These are phyloP conservation scores for Petunia axillaris DNA, from an alignment of 257 asterid genomes.

Conservation along the genomic window DNA sequence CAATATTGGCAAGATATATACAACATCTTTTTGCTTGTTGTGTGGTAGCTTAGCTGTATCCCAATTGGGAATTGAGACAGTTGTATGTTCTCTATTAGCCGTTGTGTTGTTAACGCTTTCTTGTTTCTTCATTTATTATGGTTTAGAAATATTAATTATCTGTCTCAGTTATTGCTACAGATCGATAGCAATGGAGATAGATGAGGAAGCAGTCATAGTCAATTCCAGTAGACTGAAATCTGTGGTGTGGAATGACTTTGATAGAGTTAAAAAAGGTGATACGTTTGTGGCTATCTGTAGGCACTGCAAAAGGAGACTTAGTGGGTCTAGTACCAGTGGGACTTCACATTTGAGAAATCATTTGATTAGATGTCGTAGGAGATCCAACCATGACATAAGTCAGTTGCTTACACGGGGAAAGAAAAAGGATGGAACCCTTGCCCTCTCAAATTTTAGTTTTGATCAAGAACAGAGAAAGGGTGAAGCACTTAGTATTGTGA, in stretches of 20 bases:
- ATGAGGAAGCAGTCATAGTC: constrained; percentile 72
- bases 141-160: not conserved
- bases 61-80: constrained; percentile 9
- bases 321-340: constrained; percentile 96
- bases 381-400: constrained; percentile 66
- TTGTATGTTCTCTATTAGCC: not conserved
- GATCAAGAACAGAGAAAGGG: constrained; percentile 48
- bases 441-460: constrained; percentile 49
- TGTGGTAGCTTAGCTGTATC: not conserved
- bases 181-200: constrained; percentile 59
- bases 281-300: constrained; percentile 75
- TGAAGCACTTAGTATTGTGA: constrained; percentile 61
- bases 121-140: constrained; percentile 14
- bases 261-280: constrained; percentile 86
- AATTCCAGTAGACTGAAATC: constrained; percentile 87
- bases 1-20: constrained; percentile 5
- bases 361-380: constrained; percentile 80
- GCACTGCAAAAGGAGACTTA: constrained; percentile 87
- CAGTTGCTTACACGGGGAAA: constrained; percentile 67
- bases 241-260: constrained; percentile 94
- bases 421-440: constrained; percentile 63
- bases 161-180: constrained; percentile 21
- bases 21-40: not conserved
- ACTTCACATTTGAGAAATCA: constrained; percentile 94
- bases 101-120: constrained; percentile 11